A percentile compares a stretch with the other conserved stretches of the same genome.
phyloP scores from a whole-genome alignment of 257 asterid species.

The Gynochthodes officinalis region DNA sequence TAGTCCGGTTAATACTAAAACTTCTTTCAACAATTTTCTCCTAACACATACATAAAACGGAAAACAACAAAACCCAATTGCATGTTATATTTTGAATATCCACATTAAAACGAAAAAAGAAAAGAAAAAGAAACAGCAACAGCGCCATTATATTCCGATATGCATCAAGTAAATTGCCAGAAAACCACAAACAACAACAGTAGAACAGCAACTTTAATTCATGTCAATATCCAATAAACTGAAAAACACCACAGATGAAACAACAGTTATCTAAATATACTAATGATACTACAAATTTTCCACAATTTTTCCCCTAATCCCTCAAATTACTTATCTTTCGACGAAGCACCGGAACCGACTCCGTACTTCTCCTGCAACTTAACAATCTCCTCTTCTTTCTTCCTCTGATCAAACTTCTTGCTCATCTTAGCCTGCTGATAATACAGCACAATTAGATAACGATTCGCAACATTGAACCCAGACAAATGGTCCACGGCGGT shows the following conservation, averaged over 20 bases:
- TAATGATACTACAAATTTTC: neutral
- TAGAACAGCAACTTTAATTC: neutral
- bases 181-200: too few species aligned
- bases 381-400: conserved; percentile 83
- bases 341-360: conserved; percentile 16
- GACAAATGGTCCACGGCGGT: conserved; percentile 90
- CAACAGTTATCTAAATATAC: neutral
- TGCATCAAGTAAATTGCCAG: neutral
- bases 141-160: too few species aligned
- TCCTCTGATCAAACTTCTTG: conserved; percentile 86
- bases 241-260: neutral
- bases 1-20: neutral
- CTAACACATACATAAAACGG: neutral
- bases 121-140: neutral
- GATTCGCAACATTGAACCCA: conserved; percentile 85
- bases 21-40: neutral
- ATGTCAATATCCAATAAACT: neutral
- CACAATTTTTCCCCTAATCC: neutral
- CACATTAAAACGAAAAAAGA: neutral
- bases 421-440: conserved; percentile 97
- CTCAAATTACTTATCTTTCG: conserved; percentile 50
- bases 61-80: neutral
- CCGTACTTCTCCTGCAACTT: conserved; percentile 92
- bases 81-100: neutral
- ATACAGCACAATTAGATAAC: conserved; percentile 79